phyloP scores from a whole-genome alignment of 208 protist species.

The Chromosphaera perkinsii region DNA sequence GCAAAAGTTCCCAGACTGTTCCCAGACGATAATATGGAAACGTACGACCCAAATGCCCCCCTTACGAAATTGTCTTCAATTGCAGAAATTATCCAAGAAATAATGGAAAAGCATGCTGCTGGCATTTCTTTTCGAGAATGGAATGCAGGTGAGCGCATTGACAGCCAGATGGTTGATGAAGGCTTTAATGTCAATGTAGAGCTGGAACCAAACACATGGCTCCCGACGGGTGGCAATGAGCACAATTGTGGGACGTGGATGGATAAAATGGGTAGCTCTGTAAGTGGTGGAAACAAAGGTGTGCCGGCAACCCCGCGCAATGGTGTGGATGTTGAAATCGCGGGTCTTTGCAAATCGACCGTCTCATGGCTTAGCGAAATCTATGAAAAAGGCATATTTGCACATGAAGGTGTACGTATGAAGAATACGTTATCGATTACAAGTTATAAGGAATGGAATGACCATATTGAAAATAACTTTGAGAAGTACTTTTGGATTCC shows the following conservation, averaged over 20 bases:
- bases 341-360: slow-evolving; percentile 45
- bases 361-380: slow-evolving; percentile 33
- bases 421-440: background rate
- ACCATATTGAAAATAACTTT: slow-evolving; percentile 39
- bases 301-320: slow-evolving; percentile 60
- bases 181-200: slow-evolving; percentile 55
- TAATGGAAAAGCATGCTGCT: slow-evolving; percentile 27
- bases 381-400: background rate
- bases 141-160: slow-evolving; percentile 56
- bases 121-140: slow-evolving; percentile 65
- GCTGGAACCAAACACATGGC: slow-evolving; percentile 50
- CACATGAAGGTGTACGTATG: background rate
- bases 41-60: background rate
- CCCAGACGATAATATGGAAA: slow-evolving; percentile 28
- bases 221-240: slow-evolving; percentile 58
- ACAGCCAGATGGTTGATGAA: slow-evolving; percentile 57
- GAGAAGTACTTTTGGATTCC: slow-evolving; percentile 53
- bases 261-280: slow-evolving; percentile 74
- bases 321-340: slow-evolving; percentile 64
- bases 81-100: slow-evolving; percentile 52
- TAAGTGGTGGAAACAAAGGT: slow-evolving; percentile 46
- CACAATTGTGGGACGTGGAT: slow-evolving; percentile 73
- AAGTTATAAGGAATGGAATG: slow-evolving; percentile 35
- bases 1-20: slow-evolving; percentile 36
- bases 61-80: background rate